phyloP scores from a whole-genome alignment of 805 yeast genomes.

The Yueomyces sinensis region DNA sequence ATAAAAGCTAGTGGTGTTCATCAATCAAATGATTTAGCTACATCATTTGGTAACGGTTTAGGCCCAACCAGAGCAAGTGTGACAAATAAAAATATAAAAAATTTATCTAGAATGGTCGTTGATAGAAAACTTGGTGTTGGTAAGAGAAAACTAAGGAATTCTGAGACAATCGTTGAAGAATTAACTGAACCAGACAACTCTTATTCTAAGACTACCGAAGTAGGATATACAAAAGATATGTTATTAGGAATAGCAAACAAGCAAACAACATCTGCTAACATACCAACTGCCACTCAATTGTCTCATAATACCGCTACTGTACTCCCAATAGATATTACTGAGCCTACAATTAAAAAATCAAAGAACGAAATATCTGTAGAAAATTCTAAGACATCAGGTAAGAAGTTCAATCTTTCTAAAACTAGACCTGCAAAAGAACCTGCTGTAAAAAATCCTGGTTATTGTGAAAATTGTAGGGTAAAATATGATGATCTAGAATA shows the following conservation, averaged over 20 bases:
- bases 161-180: not conserved
- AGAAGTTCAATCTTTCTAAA: constrained; percentile 1
- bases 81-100: constrained; percentile 18
- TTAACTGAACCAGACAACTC: not conserved
- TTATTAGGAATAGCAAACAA: not conserved
- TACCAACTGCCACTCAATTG: not conserved
- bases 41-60: constrained; percentile 23
- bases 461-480: constrained; percentile 87
- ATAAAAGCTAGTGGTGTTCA: constrained; percentile 26
- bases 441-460: constrained; percentile 41
- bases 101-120: constrained; percentile 20
- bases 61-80: constrained; percentile 25
- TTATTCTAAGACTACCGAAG: not conserved
- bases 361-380: constrained; percentile 1
- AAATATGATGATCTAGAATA: constrained; percentile 69
- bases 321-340: not conserved
- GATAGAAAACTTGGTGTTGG: constrained; percentile 22
- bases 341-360: not conserved
- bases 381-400: not conserved
- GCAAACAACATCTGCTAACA: not conserved
- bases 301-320: not conserved
- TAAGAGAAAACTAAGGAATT: not conserved
- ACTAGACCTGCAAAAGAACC: constrained; percentile 4
- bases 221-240: not conserved
- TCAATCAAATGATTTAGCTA: constrained; percentile 25